Conservation (phyloP, 768 basidiomycete genomes). For the Dioszegia crocea region DNA sequence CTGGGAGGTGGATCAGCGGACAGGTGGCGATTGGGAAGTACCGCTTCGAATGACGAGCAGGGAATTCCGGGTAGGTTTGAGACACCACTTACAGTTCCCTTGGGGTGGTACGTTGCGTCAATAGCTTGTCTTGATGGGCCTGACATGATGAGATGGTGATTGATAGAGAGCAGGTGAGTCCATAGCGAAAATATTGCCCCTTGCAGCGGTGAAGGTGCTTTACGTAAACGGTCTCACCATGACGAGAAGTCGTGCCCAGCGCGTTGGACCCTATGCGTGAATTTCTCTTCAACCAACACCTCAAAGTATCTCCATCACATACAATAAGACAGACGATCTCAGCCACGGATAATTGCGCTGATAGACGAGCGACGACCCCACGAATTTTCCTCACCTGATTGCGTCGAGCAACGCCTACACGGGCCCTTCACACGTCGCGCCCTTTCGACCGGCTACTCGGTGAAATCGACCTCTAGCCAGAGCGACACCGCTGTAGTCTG, state of each 20-base stretch:
- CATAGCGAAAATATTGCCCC: neutral
- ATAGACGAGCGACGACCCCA: too few relatives aligned
- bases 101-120: constrained; percentile 27
- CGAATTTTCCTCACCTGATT: too few relatives aligned
- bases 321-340: too few relatives aligned
- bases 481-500: too few relatives aligned
- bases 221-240: neutral
- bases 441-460: too few relatives aligned
- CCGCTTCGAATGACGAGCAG: neutral
- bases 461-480: too few relatives aligned
- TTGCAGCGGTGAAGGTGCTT: neutral
- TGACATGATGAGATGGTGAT: constrained; percentile 9
- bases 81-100: constrained; percentile 20
- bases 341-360: too few relatives aligned
- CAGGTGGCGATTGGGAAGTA: neutral
- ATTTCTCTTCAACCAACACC: too few relatives aligned
- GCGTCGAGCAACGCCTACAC: too few relatives aligned
- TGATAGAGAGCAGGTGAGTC: neutral
- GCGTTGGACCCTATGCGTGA: too few relatives aligned
- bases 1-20: constrained; percentile 50
- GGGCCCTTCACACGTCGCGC: too few relatives aligned
- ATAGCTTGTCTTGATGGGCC: constrained; percentile 10
- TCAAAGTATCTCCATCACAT: too few relatives aligned
- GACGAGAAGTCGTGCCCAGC: neutral
- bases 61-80: neutral